Percentiles rank a stretch among this genome's conserved stretches.
Conservation (phyloP, 2,329 filamentous ascomycete species). For the Knufia petricola region DNA sequence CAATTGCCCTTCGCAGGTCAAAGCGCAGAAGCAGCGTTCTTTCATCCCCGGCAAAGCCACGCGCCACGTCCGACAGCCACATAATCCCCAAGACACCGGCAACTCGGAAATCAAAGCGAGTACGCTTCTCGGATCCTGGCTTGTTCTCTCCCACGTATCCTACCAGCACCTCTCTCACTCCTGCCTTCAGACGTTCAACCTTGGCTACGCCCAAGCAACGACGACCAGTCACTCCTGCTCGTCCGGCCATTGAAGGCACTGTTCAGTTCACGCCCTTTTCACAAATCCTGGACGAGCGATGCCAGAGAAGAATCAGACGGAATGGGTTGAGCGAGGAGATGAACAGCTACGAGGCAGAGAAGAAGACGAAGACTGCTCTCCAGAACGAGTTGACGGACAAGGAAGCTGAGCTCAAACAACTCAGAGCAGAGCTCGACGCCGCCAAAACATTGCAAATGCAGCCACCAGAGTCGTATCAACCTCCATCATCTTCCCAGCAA, state of each 20-base stretch:
- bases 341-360: conserved; percentile 35
- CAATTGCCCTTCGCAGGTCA: conserved; percentile 12
- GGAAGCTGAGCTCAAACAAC: conserved; percentile 24
- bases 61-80: background rate
- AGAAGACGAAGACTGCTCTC: conserved; percentile 24
- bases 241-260: conserved; percentile 27
- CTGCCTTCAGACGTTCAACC: conserved; percentile 32
- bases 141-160: conserved; percentile 14
- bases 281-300: conserved; percentile 34
- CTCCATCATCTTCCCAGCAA: conserved; percentile 13
- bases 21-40: conserved; percentile 17
- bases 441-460: conserved; percentile 18
- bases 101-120: conserved; percentile 29
- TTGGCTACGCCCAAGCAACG: conserved; percentile 25
- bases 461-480: conserved; percentile 10
- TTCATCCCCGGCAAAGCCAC: conserved; percentile 18
- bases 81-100: conserved; percentile 17
- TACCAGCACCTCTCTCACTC: conserved; percentile 36
- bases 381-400: conserved; percentile 24
- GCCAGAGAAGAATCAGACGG: conserved; percentile 35
- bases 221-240: conserved; percentile 19
- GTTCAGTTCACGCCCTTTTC: conserved; percentile 38
- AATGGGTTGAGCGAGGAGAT: conserved; percentile 39
- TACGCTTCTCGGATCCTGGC: conserved; percentile 38
- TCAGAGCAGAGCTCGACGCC: conserved; percentile 24